Base-by-base conservation (phyloP, 2,329 filamentous ascomycete genomes). In the Aspergillus sp. region DNA sequence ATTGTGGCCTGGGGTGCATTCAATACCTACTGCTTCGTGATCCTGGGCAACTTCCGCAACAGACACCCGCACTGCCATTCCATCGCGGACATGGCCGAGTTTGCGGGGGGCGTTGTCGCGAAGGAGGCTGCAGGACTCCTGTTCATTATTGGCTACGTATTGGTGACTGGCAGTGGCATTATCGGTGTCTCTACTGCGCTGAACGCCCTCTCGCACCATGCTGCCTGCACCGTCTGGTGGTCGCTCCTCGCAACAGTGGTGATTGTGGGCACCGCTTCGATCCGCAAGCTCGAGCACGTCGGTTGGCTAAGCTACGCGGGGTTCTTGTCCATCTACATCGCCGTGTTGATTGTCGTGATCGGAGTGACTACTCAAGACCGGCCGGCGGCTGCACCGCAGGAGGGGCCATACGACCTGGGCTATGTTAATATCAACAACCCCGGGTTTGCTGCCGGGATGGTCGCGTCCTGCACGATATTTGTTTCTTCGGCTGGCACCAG, bases 231-330 rank as follows among this genome's bases (percentile, higher is more conserved):
- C 0, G 83, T 84, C 15, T 84, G 77, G 74, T 87, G 79, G 70
- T 77, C 78, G 8, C 75, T 85, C 24, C 68, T 87, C 4, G 81
- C 82, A 0, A 80, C 82, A 2, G 70, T 80, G 7, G 77, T 85
- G 8, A 80, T 80, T 24, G 60, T 76, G 0, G 48, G 53, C 12
- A 74, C 79, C 5, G 82, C 83, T 1, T 81, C 78, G 24, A 77
- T 85, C 5, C 80, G 84, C 59, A 87, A 83, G 55, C 82, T 86
- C 62, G 78, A 83, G 51, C 82, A 85, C 63, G 81, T 88, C 57
- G 83, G 81, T 3, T 87, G 83, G 82, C 71, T 87, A 43, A 85
- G 83, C 0, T 88, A 83, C 80, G 79, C 78, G 11, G 85, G 85
- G 0, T 86, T 87, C 63, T 56, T 79, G 4, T 83, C 80, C 26